phyloP scores from a whole-genome alignment of 83 land plant genomes.

The Thuja plicata region DNA sequence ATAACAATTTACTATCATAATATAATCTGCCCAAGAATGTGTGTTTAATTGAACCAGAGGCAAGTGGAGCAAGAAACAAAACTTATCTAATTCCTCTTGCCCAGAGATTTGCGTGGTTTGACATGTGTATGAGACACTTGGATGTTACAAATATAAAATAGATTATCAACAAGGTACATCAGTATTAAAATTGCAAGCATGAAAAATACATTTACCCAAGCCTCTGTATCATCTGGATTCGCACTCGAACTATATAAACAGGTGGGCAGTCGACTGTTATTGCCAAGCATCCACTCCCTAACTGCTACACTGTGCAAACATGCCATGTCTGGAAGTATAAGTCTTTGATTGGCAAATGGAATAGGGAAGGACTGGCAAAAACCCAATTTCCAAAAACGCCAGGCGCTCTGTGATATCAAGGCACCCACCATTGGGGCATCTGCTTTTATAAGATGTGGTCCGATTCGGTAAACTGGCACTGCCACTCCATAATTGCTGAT shows the following conservation, averaged over 20 bases:
- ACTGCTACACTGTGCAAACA: conserved; percentile 27
- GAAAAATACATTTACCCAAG: conserved; percentile 19
- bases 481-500: conserved; percentile 3
- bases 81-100: background rate
- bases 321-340: conserved; percentile 40
- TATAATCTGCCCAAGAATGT: background rate
- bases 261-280: conserved; percentile 28
- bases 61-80: background rate
- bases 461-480: conserved; percentile 55
- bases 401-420: conserved; percentile 20
- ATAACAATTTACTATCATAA: background rate
- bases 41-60: background rate
- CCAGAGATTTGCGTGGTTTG: background rate
- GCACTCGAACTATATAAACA: conserved; percentile 17
- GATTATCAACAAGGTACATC: background rate
- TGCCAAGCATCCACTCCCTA: conserved; percentile 27
- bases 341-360: conserved; percentile 48
- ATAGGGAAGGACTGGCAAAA: conserved; percentile 40
- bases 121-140: background rate
- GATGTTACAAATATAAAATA: background rate
- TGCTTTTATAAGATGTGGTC: conserved; percentile 41
- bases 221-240: conserved; percentile 34
- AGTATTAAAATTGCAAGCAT: background rate
- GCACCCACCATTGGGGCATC: conserved; percentile 16
- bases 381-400: conserved; percentile 30